Evolutionary conservation across 768 basidiomycete species (phyloP).

Genomic region (Hygrophoropsis aurantiaca): DNA sequence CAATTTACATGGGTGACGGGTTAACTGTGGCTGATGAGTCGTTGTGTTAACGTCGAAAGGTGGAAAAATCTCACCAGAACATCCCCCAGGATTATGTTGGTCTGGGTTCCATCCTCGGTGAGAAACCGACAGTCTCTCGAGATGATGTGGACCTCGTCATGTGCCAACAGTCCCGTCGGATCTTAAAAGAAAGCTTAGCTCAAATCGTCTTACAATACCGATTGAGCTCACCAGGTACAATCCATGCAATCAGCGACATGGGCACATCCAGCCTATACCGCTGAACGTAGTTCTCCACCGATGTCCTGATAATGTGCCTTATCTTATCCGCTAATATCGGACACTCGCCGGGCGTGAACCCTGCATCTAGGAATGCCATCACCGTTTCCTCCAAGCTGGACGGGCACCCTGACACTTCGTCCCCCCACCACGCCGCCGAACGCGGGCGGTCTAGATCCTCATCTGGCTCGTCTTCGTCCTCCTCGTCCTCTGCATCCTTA

Average conservation of each 20-base stretch:
- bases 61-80: constrained; percentile 59
- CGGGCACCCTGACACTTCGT: constrained; percentile 58
- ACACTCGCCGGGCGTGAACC: constrained; percentile 52
- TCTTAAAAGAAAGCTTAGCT: constrained; percentile 36
- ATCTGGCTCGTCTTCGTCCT: constrained; percentile 34
- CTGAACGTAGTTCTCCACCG: constrained; percentile 39
- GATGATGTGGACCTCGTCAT: constrained; percentile 59
- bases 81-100: constrained; percentile 54
- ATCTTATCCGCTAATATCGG: constrained; percentile 56
- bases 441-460: constrained; percentile 26
- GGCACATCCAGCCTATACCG: constrained; percentile 51
- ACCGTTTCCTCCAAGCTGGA: constrained; percentile 63
- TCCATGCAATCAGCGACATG: constrained; percentile 60
- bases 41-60: too few relatives aligned
- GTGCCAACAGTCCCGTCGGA: constrained; percentile 46
- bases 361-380: constrained; percentile 57
- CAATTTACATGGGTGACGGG: constrained; percentile 66
- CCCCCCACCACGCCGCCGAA: constrained; percentile 72
- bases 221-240: constrained; percentile 56
- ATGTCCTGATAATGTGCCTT: constrained; percentile 43
- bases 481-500: constrained; percentile 34
- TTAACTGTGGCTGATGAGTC: constrained; percentile 52
- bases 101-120: constrained; percentile 40
- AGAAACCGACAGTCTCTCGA: constrained; percentile 44
- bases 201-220: background rate